Evolutionary conservation across 306 rosid species (phyloP).

Genomic region (Echinosophora koreensis): DNA sequence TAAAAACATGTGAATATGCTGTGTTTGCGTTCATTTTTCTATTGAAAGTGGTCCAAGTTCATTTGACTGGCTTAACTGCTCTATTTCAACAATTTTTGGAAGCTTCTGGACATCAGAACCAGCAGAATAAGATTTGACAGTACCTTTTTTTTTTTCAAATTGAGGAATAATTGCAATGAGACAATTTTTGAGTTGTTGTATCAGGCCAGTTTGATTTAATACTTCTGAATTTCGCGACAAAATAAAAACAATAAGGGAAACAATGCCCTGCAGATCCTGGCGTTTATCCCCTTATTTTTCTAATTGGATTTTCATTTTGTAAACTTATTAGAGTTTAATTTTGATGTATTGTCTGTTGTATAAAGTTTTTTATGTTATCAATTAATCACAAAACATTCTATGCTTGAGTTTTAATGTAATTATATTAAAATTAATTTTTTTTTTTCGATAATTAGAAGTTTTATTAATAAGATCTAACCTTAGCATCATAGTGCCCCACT

Average conservation of each 20-base stretch:
- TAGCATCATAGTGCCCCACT: too few species aligned
- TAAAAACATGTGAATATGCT: constrained; percentile 35
- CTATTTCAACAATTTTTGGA: background rate
- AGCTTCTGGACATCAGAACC: constrained; percentile 20
- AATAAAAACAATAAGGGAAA: background rate
- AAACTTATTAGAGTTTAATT: too few species aligned
- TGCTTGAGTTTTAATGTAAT: too few species aligned
- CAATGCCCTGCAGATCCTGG: too few species aligned
- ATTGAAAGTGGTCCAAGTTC: constrained; percentile 12
- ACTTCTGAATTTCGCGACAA: background rate
- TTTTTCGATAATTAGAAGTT: too few species aligned
- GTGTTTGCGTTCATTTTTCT: background rate
- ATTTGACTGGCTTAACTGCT: constrained; percentile 6
- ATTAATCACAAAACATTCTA: too few species aligned
- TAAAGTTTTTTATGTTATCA: too few species aligned
- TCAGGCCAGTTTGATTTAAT: background rate
- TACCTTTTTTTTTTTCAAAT: background rate
- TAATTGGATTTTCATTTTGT: too few species aligned
- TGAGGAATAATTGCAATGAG: background rate
- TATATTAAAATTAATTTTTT: too few species aligned
- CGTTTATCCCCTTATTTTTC: too few species aligned
- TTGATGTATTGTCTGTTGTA: too few species aligned
- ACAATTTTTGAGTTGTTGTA: background rate
- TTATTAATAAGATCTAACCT: too few species aligned
- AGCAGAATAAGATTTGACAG: constrained; percentile 37